Evolutionary conservation across 352 stramenopile genomes (phyloP).

Genomic region (Globisporangium megalacanthum): DNA sequence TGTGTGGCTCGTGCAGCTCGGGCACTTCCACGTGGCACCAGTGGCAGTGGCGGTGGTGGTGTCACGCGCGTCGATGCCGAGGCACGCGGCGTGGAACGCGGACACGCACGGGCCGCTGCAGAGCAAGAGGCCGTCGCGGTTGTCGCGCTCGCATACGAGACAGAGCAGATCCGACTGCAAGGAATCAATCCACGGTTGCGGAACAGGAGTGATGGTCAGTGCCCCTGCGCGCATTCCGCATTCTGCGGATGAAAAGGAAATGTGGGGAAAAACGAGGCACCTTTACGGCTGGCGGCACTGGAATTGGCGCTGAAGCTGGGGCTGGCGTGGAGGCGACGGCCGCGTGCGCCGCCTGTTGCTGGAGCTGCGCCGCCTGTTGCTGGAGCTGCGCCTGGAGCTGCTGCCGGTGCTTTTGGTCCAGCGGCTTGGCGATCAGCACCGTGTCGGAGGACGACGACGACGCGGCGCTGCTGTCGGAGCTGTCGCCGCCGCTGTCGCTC

Average conservation of each 20-base stretch:
- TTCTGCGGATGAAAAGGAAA: background rate
- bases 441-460: conserved; percentile 66
- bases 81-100: conserved; percentile 58
- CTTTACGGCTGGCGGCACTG: background rate
- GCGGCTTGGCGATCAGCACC: conserved; percentile 66
- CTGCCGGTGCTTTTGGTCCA: conserved; percentile 54
- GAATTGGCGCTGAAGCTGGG: background rate
- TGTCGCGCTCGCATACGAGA: conserved; percentile 59
- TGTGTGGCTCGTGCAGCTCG: conserved; percentile 39
- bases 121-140: conserved; percentile 38
- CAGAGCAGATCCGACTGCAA: conserved; percentile 58
- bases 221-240: background rate
- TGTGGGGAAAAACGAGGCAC: background rate
- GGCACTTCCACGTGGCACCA: conserved; percentile 44
- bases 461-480: conserved; percentile 51
- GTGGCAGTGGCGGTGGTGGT: background rate
- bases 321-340: background rate
- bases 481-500: conserved; percentile 9
- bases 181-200: background rate
- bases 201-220: background rate
- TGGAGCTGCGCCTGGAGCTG: conserved; percentile 50
- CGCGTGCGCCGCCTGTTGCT: conserved; percentile 3
- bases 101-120: conserved; percentile 71
- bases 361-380: conserved; percentile 24
- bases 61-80: conserved; percentile 8